These are phyloP conservation scores for Ascocoryne sarcoides DNA, from an alignment of 2,329 filamentous ascomycete genomes.

Conservation along the genomic window DNA sequence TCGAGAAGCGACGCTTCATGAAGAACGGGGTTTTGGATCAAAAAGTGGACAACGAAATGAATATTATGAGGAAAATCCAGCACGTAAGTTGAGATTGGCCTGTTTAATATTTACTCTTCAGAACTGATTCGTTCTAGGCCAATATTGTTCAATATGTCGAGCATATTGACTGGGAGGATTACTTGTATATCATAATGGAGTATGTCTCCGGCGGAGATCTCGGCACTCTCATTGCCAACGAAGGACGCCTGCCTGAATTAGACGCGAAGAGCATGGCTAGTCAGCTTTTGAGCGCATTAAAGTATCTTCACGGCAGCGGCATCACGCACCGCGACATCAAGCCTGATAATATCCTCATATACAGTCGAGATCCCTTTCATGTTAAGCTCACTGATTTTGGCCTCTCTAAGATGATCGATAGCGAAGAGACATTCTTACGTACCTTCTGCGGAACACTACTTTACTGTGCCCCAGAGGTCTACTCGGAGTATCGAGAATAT, in stretches of 20 bases:
- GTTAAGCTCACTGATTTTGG: conserved; percentile 97
- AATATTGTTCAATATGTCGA: conserved; percentile 92
- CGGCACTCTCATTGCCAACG: conserved; percentile 57
- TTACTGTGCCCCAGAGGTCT: conserved; percentile 95
- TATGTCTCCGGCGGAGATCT: conserved; percentile 77
- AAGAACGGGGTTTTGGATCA: conserved; percentile 85
- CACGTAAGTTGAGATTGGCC: conserved; percentile 52
- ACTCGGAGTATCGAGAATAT: conserved; percentile 61
- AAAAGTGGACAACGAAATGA: conserved; percentile 95
- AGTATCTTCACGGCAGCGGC: conserved; percentile 76
- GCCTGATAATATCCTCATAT: conserved; percentile 91
- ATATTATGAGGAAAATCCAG: conserved; percentile 77
- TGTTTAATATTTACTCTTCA: neutral
- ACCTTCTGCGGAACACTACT: conserved; percentile 95
- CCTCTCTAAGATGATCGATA: conserved; percentile 86
- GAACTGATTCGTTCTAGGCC: conserved; percentile 42
- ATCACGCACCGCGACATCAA: conserved; percentile 99
- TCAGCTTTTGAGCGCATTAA: conserved; percentile 73
- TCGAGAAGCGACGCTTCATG: conserved; percentile 88
- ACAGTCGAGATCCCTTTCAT: conserved; percentile 59
- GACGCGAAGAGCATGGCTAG: conserved; percentile 62
- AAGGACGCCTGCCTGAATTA: conserved; percentile 55
- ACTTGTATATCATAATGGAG: conserved; percentile 97
- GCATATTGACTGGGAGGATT: conserved; percentile 70
- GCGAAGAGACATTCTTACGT: conserved; percentile 83